phyloP scores from a whole-genome alignment of 78 protist species.

The Chrysochromulina parva region DNA sequence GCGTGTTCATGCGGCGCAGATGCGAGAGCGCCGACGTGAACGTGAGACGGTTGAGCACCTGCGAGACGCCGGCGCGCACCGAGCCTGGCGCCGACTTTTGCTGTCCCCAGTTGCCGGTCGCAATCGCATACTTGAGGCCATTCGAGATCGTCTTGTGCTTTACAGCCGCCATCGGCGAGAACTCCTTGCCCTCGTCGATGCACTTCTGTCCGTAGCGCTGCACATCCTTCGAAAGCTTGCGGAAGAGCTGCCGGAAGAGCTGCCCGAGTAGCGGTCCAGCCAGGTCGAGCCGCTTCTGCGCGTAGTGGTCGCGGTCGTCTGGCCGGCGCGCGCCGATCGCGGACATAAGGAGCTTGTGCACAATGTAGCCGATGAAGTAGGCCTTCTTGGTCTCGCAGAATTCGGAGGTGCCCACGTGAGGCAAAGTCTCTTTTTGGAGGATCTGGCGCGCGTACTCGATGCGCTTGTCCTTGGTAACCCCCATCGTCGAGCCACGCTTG shows the following conservation, averaged over 20 bases:
- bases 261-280: conserved; percentile 93
- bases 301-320: conserved; percentile 99
- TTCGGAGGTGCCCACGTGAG: conserved; percentile 93
- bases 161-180: conserved; percentile 63
- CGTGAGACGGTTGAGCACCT: conserved; percentile 94
- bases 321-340: conserved; percentile 39
- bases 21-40: conserved; percentile 95
- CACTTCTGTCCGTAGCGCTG: background rate
- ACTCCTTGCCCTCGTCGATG: conserved; percentile 58
- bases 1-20: conserved; percentile 96
- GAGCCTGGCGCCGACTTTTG: background rate
- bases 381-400: conserved; percentile 88
- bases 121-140: conserved; percentile 93
- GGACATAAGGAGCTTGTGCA: conserved; percentile 33
- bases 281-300: conserved; percentile 95
- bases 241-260: conserved; percentile 85
- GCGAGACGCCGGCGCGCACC: conserved; percentile 32
- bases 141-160: conserved; percentile 73
- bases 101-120: conserved; percentile 98
- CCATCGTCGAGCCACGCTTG: conserved; percentile 56
- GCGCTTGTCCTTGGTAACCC: conserved; percentile 38
- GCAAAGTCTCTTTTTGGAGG: conserved; percentile 87
- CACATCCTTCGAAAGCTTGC: conserved; percentile 32
- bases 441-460: conserved; percentile 72
- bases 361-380: conserved; percentile 89